These are phyloP conservation scores for Russula earlei DNA, from an alignment of 768 basidiomycete genomes.

Conservation along the genomic window DNA sequence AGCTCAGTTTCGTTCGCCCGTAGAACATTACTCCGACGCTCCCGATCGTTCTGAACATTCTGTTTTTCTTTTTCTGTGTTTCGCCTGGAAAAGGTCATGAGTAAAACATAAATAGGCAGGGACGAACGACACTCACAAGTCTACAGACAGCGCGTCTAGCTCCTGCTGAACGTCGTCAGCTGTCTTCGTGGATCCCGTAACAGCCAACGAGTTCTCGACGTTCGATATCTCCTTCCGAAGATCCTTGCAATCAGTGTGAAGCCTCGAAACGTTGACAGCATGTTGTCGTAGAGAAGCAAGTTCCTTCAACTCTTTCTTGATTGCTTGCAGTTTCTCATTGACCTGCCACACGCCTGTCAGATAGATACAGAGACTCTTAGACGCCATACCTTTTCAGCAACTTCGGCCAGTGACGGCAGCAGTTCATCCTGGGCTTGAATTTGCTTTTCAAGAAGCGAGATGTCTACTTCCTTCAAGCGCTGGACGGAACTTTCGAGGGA, in stretches of 20 bases:
- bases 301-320: conserved; percentile 55
- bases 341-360: conserved; percentile 32
- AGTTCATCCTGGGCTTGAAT: conserved; percentile 48
- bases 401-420: conserved; percentile 40
- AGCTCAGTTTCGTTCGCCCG: conserved; percentile 51
- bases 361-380: background rate
- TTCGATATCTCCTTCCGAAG: conserved; percentile 51
- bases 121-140: conserved; percentile 46
- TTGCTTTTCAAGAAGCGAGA: conserved; percentile 55
- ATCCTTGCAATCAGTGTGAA: conserved; percentile 48
- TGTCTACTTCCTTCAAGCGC: conserved; percentile 48
- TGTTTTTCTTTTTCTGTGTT: conserved; percentile 55
- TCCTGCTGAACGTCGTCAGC: conserved; percentile 79
- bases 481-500: conserved; percentile 47
- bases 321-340: conserved; percentile 38
- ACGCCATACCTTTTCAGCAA: conserved; percentile 52
- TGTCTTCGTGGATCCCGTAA: conserved; percentile 71
- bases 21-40: conserved; percentile 44
- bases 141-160: conserved; percentile 48
- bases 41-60: conserved; percentile 47
- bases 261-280: conserved; percentile 45
- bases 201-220: conserved; percentile 59
- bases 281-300: conserved; percentile 51
- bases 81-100: conserved; percentile 36
- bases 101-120: background rate